A percentile compares a stretch with the other conserved stretches of the same genome.
Evolutionary conservation across 768 basidiomycete genomes (phyloP).

Genomic region (Boletus vermiculosoides): DNA sequence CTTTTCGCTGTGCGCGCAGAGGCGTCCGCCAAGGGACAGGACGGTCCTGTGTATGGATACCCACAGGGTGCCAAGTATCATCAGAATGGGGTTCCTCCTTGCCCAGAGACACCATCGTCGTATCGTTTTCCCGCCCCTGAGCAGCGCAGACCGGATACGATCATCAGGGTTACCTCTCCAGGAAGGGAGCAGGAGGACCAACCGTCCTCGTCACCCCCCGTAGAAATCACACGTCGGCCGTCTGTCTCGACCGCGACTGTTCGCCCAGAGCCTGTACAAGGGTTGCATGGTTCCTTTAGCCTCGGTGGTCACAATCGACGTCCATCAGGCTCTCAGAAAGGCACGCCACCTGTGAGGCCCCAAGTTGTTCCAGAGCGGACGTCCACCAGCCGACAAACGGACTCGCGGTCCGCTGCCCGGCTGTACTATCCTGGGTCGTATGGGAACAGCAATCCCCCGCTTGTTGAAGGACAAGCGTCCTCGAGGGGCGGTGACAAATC

Average conservation of each 20-base stretch:
- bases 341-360: conserved; percentile 19
- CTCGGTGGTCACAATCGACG: conserved; percentile 23
- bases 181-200: conserved; percentile 40
- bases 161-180: conserved; percentile 41
- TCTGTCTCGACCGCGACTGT: conserved; percentile 43
- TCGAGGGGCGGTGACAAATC: conserved; percentile 25
- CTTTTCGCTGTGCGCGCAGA: conserved; percentile 32
- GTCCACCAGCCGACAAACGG: conserved; percentile 16
- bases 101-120: conserved; percentile 34
- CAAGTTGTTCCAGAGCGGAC: conserved; percentile 23
- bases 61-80: conserved; percentile 27
- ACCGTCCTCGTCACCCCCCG: conserved; percentile 44
- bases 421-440: conserved; percentile 24
- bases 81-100: conserved; percentile 38
- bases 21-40: conserved; percentile 16
- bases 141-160: conserved; percentile 34
- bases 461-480: conserved; percentile 11
- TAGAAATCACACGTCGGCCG: conserved; percentile 46
- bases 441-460: conserved; percentile 11
- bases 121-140: conserved; percentile 51
- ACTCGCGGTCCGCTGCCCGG: conserved; percentile 21
- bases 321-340: conserved; percentile 14
- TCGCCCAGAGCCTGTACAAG: conserved; percentile 44
- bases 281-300: conserved; percentile 15
- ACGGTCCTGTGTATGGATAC: conserved; percentile 13